Base-by-base conservation (phyloP, 139 green algal species). In the Coelastrella sp. region DNA sequence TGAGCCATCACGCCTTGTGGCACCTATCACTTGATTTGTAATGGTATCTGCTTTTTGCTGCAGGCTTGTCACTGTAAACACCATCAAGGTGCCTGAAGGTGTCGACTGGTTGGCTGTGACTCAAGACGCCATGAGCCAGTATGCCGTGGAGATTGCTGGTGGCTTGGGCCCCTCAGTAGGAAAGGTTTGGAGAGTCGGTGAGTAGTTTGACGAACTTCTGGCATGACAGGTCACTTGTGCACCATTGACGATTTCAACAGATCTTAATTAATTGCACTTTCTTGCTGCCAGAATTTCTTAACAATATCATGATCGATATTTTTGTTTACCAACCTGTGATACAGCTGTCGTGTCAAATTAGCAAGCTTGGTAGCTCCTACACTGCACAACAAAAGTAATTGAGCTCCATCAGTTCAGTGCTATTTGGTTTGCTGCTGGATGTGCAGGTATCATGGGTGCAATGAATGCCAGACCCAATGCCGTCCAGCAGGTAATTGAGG, bases 1-100 rank as follows among this genome's bases (percentile, higher is more conserved):
- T n/a, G n/a, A n/a, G n/a, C n/a, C n/a, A n/a, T n/a, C n/a, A n/a
- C n/a, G n/a, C n/a, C 25, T 71, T 71, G n/a, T 25, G 40, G 51
- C 50, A 34, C 34, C n/a, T 37, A 64, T 64, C 21, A 30, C 37
- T 3, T 41, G 76, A 21, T 72, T n/a, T n/a, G n/a, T n/a, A n/a
- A n/a, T n/a, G n/a, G 17, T 37, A 32, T 48, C 7, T 30, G 50
- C 23, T 15, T 71, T 25, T 27, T 69, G 30, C 64, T 66, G n/a
- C 62, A 79, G 79, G 6, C 92, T 98, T 38, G 85, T 93, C 41
- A 98, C 94, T 15, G 95, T 98, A 69, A 98, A 98, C 90, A 98
- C 95, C 86, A 98, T 98, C 90, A 95, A 95, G 91, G 91, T 98
- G 25, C 95, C 95, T 25, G 90, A 96, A 73, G 95, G 95, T 25